These are phyloP conservation scores for Penicillium palitans DNA, from an alignment of 2,329 filamentous ascomycete species.

Conservation along the genomic window DNA sequence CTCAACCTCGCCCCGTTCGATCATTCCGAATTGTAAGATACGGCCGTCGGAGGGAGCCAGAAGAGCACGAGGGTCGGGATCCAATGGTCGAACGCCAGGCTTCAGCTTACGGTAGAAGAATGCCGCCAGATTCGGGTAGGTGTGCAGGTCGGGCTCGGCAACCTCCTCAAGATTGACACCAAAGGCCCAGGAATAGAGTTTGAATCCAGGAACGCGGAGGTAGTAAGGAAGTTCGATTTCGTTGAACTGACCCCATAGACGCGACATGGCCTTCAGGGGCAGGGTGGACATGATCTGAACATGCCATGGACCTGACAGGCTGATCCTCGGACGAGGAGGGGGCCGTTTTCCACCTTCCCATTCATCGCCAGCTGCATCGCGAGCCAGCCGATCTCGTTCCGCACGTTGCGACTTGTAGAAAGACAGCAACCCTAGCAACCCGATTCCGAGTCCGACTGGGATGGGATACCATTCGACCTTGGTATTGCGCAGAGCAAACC, in stretches of 20 bases:
- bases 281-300: conserved; percentile 92
- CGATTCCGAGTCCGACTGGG: conserved; percentile 80
- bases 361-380: conserved; percentile 44
- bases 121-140: conserved; percentile 87
- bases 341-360: conserved; percentile 44
- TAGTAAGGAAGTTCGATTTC: conserved; percentile 85
- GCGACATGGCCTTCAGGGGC: conserved; percentile 84
- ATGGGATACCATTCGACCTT: conserved; percentile 88
- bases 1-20: conserved; percentile 91
- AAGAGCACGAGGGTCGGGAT: conserved; percentile 75
- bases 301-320: conserved; percentile 86
- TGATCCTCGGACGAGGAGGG: conserved; percentile 61
- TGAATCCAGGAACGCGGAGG: conserved; percentile 84
- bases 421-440: conserved; percentile 78
- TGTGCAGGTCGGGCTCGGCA: conserved; percentile 80
- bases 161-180: conserved; percentile 90
- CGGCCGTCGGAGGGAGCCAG: conserved; percentile 88
- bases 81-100: conserved; percentile 79
- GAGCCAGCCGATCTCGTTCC: conserved; percentile 51
- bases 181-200: conserved; percentile 85
- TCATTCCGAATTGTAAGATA: conserved; percentile 86
- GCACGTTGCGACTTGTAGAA: conserved; percentile 70
- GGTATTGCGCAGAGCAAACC: conserved; percentile 61
- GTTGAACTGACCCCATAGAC: conserved; percentile 89
- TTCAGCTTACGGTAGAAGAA: conserved; percentile 98